Evolutionary conservation across 2,329 filamentous ascomycete genomes (phyloP).

Genomic region (Exophiala sp.): DNA sequence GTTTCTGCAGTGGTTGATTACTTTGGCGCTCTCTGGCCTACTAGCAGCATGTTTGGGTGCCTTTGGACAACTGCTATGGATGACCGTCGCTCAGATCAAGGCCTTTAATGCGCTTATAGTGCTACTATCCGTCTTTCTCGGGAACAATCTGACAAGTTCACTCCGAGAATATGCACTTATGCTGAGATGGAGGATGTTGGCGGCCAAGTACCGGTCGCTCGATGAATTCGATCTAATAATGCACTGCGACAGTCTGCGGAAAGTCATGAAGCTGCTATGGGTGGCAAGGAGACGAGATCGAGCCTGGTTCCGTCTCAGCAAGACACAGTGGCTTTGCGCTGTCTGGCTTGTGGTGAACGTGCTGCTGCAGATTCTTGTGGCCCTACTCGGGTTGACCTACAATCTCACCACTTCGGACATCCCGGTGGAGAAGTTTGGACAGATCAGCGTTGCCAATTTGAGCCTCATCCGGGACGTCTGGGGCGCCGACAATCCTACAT

Average conservation of each 20-base stretch:
- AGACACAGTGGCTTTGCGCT: slow-evolving; percentile 23
- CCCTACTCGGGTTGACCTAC: slow-evolving; percentile 27
- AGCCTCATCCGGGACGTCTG: slow-evolving; percentile 58
- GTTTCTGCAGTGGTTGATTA: slow-evolving; percentile 23
- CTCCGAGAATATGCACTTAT: slow-evolving; percentile 25
- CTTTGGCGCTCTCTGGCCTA: slow-evolving; percentile 19
- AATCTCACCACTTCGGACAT: slow-evolving; percentile 21
- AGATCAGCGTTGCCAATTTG: slow-evolving; percentile 88
- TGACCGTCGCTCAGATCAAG: slow-evolving; percentile 23
- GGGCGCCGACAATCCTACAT: slow-evolving; percentile 11
- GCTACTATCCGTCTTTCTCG: slow-evolving; percentile 24
- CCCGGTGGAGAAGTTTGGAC: slow-evolving; percentile 79
- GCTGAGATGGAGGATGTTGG: slow-evolving; percentile 27
- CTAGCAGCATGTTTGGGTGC: slow-evolving; percentile 17
- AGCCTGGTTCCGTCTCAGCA: slow-evolving; percentile 19
- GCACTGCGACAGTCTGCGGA: slow-evolving; percentile 25
- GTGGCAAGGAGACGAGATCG: slow-evolving; percentile 15
- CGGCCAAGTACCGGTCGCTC: slow-evolving; percentile 24
- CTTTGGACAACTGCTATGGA: slow-evolving; percentile 15
- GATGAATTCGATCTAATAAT: slow-evolving; percentile 28
- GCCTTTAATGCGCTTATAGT: slow-evolving; percentile 28
- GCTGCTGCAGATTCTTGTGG: slow-evolving; percentile 23
- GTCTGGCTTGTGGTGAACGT: slow-evolving; percentile 24
- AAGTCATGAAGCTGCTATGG: slow-evolving; percentile 24
- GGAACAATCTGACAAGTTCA: slow-evolving; percentile 22